Evolutionary conservation across 306 rosid genomes (phyloP).

Genomic region (Albizia julibrissin): DNA sequence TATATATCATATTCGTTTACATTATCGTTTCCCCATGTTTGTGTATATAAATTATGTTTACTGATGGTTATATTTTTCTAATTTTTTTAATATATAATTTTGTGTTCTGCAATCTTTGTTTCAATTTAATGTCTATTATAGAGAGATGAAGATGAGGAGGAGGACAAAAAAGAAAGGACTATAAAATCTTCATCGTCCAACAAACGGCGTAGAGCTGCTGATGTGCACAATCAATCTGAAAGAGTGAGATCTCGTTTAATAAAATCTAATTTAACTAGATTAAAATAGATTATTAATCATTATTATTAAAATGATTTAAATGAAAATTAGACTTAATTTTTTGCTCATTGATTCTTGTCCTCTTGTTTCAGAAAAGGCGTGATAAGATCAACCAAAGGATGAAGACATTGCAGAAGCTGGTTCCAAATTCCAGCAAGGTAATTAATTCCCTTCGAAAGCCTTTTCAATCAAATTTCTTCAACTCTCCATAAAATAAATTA

Average conservation of each 20-base stretch:
- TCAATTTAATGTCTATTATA: constrained; percentile 1
- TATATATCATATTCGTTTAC: neutral
- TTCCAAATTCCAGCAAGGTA: constrained; percentile 99
- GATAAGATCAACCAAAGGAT: constrained; percentile 95
- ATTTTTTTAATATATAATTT: neutral
- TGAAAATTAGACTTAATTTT: neutral
- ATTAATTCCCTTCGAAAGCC: neutral
- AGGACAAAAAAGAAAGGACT: constrained; percentile 46
- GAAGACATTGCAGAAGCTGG: constrained; percentile 96
- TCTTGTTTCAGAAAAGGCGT: constrained; percentile 79
- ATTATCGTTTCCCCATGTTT: neutral
- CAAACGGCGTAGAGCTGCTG: constrained; percentile 86
- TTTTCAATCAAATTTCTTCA: neutral
- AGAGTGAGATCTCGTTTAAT: constrained; percentile 50
- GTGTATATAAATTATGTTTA: neutral
- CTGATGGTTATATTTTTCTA: neutral
- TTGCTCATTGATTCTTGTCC: constrained; percentile 14
- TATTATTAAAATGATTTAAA: neutral
- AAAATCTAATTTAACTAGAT: neutral
- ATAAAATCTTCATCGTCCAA: constrained; percentile 64
- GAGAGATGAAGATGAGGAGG: constrained; percentile 54
- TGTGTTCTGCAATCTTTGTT: neutral
- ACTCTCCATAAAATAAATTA: neutral
- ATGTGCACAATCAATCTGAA: constrained; percentile 95
- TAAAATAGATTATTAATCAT: neutral